Base-by-base conservation (phyloP, 805 yeast genomes). In the Monosporozyma servazzii region DNA sequence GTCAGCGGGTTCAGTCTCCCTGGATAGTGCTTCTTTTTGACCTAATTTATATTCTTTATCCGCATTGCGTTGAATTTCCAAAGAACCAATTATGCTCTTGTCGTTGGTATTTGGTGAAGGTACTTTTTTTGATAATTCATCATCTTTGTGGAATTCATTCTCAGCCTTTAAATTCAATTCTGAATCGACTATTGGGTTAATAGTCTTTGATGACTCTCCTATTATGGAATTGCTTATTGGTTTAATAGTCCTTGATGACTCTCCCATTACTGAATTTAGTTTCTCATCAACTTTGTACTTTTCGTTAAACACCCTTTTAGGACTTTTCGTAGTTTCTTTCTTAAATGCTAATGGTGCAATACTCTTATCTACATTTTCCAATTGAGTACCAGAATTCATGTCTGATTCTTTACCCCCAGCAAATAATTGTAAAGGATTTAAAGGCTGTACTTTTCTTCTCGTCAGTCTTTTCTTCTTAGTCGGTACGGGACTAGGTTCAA, bases 351-450 rank as follows among this genome's bases (percentile, higher is more conserved):
- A 5, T 33, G 37, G 17, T 2, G 37, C 6, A 13, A 5, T 11
- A 33, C 37, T 33, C 21, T 33, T 23, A 7, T 3, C 20, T 29
- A 37, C 3, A 48, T 25, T 18, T 9, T 36, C 20, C 21, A 37
- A 8, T 18, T 37, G 10, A 18, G 10, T 18, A 44, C 30, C 18
- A 39, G 8, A 13, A 33, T 27, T 21, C 46, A 10, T 39, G n/a
- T 49, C 3, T 4, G 21, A 7, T 37, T 37, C 23, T 31, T 15
- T 58, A 27, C 75, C 75, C 30, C 75, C 76, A 3, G 70, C 75
- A 58, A 72, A 71, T 54, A 66, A 70, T 30, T 62, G 62, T 40
- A 71, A 56, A 45, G 71, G 66, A 44, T 70, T 69, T 31, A 72
- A 54, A 1, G 72, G 66, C 51, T 68, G 56, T 1, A 71, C 61